Base-by-base conservation (phyloP, 78 protist genomes). In the Dictyostelium capitatum region DNA sequence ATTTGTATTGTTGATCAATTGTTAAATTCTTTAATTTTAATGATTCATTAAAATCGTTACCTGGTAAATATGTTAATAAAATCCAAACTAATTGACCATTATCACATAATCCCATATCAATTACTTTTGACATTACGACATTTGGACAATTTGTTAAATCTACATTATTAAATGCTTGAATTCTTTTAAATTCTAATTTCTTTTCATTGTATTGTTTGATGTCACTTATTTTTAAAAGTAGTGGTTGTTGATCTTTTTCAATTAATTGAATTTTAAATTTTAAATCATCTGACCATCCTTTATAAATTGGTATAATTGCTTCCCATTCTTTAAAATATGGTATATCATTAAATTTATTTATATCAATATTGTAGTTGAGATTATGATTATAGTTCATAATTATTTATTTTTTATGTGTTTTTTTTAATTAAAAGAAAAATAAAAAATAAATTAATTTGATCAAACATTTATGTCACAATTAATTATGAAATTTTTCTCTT, bases 261-360 rank as follows among this genome's bases (percentile, higher is more conserved):
- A 25, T 62, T 62, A 62, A 62, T 11, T 62, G 43, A 25, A 62
- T 37, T 62, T 62, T 62, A 25, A 62, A 62, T 62, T 62, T 62
- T 62, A 62, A 25, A 62, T 62, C 70, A 10, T 62, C 25, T 62
- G 70, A 62, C n/a, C n/a, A 62, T 11, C 70, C 70, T 62, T 62
- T 62, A 11, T 62, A 11, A 0, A 62, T 62, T 62, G 37, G 70
- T 62, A 32, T 25, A 10, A 62, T 23, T 0, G 15, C 11, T 62
- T 62, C 28, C 70, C 70, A 62, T n/a, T 9, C 6, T 25, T 62
- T 62, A 62, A 23, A 62, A 62, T 62, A 23, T 11, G 70, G 70
- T 25, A 62, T 62, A 23, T 62, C 41, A 9, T 62, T 62, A 25
- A 62, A 62, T 62, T 37, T 37, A 37, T 37, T 37, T 37, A 37